Conservation (phyloP, 116 monocot species). For the Posidonia oceanica region DNA sequence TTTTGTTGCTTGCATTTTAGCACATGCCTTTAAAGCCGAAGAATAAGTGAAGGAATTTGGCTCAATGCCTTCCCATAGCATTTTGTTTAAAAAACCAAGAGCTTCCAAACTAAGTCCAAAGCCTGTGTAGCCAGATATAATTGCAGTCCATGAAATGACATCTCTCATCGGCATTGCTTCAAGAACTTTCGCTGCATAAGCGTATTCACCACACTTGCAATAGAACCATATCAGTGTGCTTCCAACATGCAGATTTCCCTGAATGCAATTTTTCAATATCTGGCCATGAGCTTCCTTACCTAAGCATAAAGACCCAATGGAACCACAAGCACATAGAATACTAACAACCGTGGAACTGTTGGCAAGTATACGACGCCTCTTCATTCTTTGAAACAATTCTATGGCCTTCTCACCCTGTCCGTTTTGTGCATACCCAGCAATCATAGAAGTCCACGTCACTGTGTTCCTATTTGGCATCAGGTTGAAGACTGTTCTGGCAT, state of each 20-base stretch:
- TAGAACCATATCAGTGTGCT: slow-evolving; percentile 90
- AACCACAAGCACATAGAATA: slow-evolving; percentile 67
- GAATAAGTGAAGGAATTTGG: slow-evolving; percentile 78
- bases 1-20: slow-evolving; percentile 32
- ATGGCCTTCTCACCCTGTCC: slow-evolving; percentile 57
- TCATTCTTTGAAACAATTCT: slow-evolving; percentile 60
- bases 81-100: slow-evolving; percentile 48
- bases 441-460: slow-evolving; percentile 90
- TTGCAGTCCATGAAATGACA: slow-evolving; percentile 74
- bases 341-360: slow-evolving; percentile 55
- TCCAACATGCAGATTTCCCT: slow-evolving; percentile 36
- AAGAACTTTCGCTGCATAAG: slow-evolving; percentile 59
- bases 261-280: slow-evolving; percentile 33
- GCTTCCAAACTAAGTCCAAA: slow-evolving; percentile 44
- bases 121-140: slow-evolving; percentile 49
- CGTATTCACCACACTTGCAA: slow-evolving; percentile 47
- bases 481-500: slow-evolving; percentile 70
- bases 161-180: slow-evolving; percentile 61
- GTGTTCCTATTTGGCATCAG: slow-evolving; percentile 71
- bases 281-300: slow-evolving; percentile 78
- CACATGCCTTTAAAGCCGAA: slow-evolving; percentile 71
- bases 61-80: slow-evolving; percentile 59
- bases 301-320: slow-evolving; percentile 22
- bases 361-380: slow-evolving; percentile 31
- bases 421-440: slow-evolving; percentile 66